Evolutionary conservation across 306 rosid species (phyloP), one percentile per base, ranked within the genome.

Genomic region (Quercus mongolica): DNA sequence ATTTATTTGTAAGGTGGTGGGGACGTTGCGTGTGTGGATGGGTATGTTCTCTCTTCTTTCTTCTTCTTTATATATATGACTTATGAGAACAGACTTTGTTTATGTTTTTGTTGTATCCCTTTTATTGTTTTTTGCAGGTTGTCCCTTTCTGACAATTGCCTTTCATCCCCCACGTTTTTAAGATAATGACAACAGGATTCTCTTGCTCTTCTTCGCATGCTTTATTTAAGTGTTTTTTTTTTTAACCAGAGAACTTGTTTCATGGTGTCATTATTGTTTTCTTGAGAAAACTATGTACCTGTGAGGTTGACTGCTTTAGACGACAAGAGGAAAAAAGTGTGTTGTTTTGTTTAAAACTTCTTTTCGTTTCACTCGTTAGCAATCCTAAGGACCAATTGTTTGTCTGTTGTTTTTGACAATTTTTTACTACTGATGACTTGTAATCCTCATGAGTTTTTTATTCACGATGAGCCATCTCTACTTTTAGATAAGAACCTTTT

Each of bases 11-110:
- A 69, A 55, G 28, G 71, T 10, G 10, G 61, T 14, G 6, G 5
- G 5, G 28, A 7, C 71, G 7, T 73, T 76, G 82, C 80, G 87
- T 84, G 87, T 84, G 52, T 30, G 1, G 3, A 21, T 31, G 61
- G 54, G 54, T 49, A 12, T 49, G 14, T 11, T 49, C 17, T 49
- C 4, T 11, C 52, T 30, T 23, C 13, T 46, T 74, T 69, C 38
- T 56, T 56, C n/a, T 15, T 33, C 41, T 6, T 35, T 38, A 2
- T 41, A 2, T 41, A 41, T 8, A 41, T 41, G 46, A 41, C 46
- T 41, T 38, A 1, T 14, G 17, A 49, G 54, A 1, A 49, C 15
- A 49, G 54, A 49, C 54, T 3, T 73, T n/a, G 19, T 3, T 62
- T 8, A 20, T 14, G 35, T 15, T 5, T 26, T 28, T 31, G n/a